phyloP scores from a whole-genome alignment of 345 rosid species.

The Linum tenue region DNA sequence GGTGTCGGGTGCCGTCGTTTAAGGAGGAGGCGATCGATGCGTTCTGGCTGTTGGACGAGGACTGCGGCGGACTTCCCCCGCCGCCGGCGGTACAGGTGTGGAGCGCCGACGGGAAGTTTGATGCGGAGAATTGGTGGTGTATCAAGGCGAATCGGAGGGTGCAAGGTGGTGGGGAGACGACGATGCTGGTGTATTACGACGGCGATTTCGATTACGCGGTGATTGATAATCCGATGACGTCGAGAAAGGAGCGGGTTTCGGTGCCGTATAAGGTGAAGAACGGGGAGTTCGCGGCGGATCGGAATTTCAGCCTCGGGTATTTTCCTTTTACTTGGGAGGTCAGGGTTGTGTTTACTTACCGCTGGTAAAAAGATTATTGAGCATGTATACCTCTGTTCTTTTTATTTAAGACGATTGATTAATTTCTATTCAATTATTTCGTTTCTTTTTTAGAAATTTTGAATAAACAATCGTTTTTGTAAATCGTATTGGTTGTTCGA shows the following conservation, averaged over 20 bases:
- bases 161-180: neutral
- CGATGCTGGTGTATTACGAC: neutral
- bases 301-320: neutral
- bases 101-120: neutral
- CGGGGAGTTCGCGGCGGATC: neutral
- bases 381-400: no score
- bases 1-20: neutral
- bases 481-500: no score
- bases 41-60: neutral
- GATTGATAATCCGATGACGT: neutral
- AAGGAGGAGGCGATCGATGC: neutral
- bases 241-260: neutral
- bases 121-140: neutral
- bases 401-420: no score
- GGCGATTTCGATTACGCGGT: neutral
- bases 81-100: neutral
- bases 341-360: neutral
- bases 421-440: no score
- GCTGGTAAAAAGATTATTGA: neutral
- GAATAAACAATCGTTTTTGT: no score
- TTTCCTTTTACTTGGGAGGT: neutral
- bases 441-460: no score
- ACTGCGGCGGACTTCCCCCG: neutral
- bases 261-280: neutral
- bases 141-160: neutral